Percentiles rank a stretch among this genome's conserved stretches.
Conservation (phyloP, 768 basidiomycete genomes). For the Russula compacta region DNA sequence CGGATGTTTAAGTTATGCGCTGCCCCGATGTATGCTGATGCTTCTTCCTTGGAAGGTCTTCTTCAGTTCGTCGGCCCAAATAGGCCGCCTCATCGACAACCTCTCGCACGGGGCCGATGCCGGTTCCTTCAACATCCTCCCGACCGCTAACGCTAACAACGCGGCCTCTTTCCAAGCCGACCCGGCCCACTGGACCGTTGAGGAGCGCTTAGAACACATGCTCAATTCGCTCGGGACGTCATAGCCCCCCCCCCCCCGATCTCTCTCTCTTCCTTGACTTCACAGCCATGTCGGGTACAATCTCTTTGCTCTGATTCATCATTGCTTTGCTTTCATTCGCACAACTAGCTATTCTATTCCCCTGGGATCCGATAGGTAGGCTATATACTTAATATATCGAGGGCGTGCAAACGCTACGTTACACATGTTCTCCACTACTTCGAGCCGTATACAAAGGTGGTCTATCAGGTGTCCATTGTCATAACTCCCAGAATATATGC, state of each 20-base stretch:
- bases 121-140: constrained; percentile 72
- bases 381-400: constrained; percentile 7
- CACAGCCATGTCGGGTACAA: constrained; percentile 3
- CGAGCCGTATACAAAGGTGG: neutral
- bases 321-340: constrained; percentile 2
- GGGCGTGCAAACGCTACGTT: constrained; percentile 6
- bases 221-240: constrained; percentile 33
- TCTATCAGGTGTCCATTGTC: constrained; percentile 7
- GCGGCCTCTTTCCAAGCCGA: constrained; percentile 37
- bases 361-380: constrained; percentile 1
- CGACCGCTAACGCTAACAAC: constrained; percentile 26
- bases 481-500: neutral
- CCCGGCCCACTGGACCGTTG: constrained; percentile 57
- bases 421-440: constrained; percentile 19
- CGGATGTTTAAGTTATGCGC: neutral
- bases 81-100: constrained; percentile 74
- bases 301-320: constrained; percentile 3
- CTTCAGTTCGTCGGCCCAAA: constrained; percentile 67
- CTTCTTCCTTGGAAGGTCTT: constrained; percentile 41
- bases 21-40: neutral
- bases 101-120: constrained; percentile 76
- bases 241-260: constrained; percentile 24
- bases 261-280: neutral
- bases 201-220: constrained; percentile 71
- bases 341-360: neutral